These are phyloP conservation scores for Sordaria brevicollis DNA, from an alignment of 495 filamentous ascomycete species.

Conservation along the genomic window DNA sequence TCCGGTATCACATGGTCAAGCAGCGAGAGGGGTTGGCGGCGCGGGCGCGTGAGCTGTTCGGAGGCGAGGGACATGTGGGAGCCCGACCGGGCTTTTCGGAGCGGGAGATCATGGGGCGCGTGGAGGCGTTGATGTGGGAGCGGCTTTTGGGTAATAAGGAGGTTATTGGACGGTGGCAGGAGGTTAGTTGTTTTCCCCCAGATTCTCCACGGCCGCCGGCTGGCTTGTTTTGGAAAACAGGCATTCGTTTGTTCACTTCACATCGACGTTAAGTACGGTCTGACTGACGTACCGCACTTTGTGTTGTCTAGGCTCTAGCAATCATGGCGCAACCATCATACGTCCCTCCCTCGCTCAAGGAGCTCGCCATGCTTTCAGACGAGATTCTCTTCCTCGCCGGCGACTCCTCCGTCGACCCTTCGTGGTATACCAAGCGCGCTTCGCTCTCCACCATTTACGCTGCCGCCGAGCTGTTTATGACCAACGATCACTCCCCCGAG, in stretches of 20 bases:
- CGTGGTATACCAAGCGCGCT: conserved; percentile 86
- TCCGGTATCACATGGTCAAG: conserved; percentile 69
- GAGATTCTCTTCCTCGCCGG: conserved; percentile 83
- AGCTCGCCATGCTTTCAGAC: conserved; percentile 71
- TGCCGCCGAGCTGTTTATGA: conserved; percentile 86
- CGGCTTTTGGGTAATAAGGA: conserved; percentile 60
- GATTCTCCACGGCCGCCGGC: background rate
- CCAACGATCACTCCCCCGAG: conserved; percentile 58
- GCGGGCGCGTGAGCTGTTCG: conserved; percentile 17
- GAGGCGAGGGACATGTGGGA: conserved; percentile 8
- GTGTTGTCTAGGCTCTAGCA: conserved; percentile 58
- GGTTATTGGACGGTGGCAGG: conserved; percentile 69
- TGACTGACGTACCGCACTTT: background rate
- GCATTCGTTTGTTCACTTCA: background rate
- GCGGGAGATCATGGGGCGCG: conserved; percentile 29
- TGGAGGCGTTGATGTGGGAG: conserved; percentile 57
- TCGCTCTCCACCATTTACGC: conserved; percentile 73
- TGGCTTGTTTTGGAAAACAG: background rate
- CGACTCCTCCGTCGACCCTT: conserved; percentile 67
- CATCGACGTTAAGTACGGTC: no score
- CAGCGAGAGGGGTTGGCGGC: conserved; percentile 39
- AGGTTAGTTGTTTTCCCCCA: conserved; percentile 42
- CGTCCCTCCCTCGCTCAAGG: conserved; percentile 63
- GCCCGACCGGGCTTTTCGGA: conserved; percentile 22
- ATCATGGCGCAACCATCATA: conserved; percentile 74